These are phyloP conservation scores for Lyophyllum atratum DNA, from an alignment of 768 basidiomycete genomes.

Conservation along the genomic window DNA sequence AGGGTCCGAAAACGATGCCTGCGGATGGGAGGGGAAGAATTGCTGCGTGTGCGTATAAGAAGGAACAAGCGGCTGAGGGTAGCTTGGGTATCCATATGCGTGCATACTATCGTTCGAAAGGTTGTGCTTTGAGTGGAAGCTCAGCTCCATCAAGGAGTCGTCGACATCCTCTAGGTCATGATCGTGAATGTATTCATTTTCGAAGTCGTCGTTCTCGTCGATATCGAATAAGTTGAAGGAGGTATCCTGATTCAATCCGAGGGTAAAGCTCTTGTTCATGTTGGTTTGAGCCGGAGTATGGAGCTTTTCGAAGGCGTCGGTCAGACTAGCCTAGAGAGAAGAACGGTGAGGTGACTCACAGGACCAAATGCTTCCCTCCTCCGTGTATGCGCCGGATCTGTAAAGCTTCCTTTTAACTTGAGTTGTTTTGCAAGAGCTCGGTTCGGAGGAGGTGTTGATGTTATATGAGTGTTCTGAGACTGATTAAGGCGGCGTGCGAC, in stretches of 20 bases:
- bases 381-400: slow-evolving; percentile 64
- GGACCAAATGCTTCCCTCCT: slow-evolving; percentile 45
- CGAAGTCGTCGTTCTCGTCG: slow-evolving; percentile 69
- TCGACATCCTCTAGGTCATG: slow-evolving; percentile 36
- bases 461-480: slow-evolving; percentile 32
- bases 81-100: slow-evolving; percentile 37
- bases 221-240: slow-evolving; percentile 70
- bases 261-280: slow-evolving; percentile 28
- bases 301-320: slow-evolving; percentile 25
- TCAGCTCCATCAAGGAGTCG: slow-evolving; percentile 35
- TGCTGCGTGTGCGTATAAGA: slow-evolving; percentile 26
- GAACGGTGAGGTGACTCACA: slow-evolving; percentile 32
- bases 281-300: slow-evolving; percentile 32
- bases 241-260: slow-evolving; percentile 41
- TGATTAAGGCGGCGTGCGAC: slow-evolving; percentile 35
- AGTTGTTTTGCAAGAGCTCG: slow-evolving; percentile 53
- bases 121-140: slow-evolving; percentile 29
- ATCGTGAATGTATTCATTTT: slow-evolving; percentile 44
- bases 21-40: slow-evolving; percentile 23
- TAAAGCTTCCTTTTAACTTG: slow-evolving; percentile 69
- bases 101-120: slow-evolving; percentile 21
- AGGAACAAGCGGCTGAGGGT: slow-evolving; percentile 24
- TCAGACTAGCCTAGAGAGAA: slow-evolving; percentile 22
- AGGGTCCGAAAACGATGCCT: slow-evolving; percentile 39
- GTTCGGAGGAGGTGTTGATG: slow-evolving; percentile 73